Evolutionary conservation across 805 yeast genomes (phyloP), one percentile per base, ranked within the genome.

Genomic region (Candida broadrunensis): DNA sequence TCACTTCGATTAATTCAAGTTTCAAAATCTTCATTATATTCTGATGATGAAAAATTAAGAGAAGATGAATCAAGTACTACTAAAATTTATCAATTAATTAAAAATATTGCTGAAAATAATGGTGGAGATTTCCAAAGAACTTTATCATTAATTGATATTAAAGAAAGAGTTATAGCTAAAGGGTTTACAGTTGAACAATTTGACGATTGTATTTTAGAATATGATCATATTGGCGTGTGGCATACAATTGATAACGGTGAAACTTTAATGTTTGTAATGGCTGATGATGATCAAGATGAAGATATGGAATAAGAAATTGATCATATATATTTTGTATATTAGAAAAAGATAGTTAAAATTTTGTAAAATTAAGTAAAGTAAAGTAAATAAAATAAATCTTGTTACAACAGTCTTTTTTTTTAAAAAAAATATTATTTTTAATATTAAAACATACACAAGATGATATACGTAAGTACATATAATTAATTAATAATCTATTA

Each of bases 1-100:
- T 97, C 99, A 0, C 70, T 93, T 55, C 78, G 99, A 55, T 75
- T 93, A 50, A 72, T 83, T 42, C 83, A 83, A 52, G 95, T 87
- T 12, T 88, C 96, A n/a, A 87, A 90, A 63, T 81, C 85, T 43
- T 85, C 96, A 6, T 73, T 91, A 53, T 77, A 77, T 48, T 72
- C 76, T 33, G 79, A 77, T 32, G 78, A 73, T 35, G 58, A 59
- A 29, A 68, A 68, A 38, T 67, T 65, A 21, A 63, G 71, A 31
- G 87, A 80, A 47, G 95, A 87, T 53, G 75, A 77, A 39, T 76
- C 86, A 38, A 75, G 81, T 6, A 73, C 80, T 4, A 77, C 95
- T 11, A 80, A 76, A 57, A 82, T 90, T 36, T 87, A 77, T 62
- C 81, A 81, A 51, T 76, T 86, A 49, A 80, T 90, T 49, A 78